A percentile compares a stretch with the other conserved stretches of the same genome.
phyloP scores from a whole-genome alignment of 2,329 filamentous ascomycete species.

The Fusarium sp. region DNA sequence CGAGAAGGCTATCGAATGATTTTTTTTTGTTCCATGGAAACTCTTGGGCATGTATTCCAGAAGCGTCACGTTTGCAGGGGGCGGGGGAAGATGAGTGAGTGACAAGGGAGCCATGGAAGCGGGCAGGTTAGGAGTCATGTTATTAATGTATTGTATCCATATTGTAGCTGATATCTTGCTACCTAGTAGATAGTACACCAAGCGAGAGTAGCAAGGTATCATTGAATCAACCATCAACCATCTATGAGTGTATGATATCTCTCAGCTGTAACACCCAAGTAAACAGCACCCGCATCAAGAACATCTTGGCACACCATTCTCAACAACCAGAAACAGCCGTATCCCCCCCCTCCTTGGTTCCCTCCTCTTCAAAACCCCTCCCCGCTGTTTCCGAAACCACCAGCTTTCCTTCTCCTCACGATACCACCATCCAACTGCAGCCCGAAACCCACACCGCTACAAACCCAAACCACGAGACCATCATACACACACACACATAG shows the following conservation, averaged over 20 bases:
- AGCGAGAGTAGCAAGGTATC: neutral
- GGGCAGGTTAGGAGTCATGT: neutral
- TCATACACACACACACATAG: neutral
- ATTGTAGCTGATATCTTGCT: neutral
- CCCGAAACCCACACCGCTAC: slow-evolving; percentile 23
- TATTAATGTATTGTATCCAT: neutral
- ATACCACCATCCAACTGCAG: slow-evolving; percentile 6
- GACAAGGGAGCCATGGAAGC: neutral
- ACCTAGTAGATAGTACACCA: neutral
- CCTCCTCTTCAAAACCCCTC: slow-evolving; percentile 16
- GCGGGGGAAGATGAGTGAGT: neutral
- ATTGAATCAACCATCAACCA: neutral
- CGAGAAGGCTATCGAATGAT: slow-evolving; percentile 25
- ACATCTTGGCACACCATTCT: neutral
- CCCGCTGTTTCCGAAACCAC: slow-evolving; percentile 14
- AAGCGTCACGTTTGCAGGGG: slow-evolving; percentile 15
- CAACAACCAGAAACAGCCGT: neutral
- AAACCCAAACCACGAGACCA: slow-evolving; percentile 23
- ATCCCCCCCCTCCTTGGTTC: slow-evolving; percentile 7
- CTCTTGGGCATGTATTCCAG: neutral
- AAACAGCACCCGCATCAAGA: neutral
- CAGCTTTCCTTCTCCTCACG: slow-evolving; percentile 16
- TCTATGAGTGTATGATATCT: neutral
- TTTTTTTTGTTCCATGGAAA: neutral
- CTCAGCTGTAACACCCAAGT: neutral